Evolutionary conservation across 1,139 yeast species (phyloP).

Genomic region (Blastobotrys indianensis): DNA sequence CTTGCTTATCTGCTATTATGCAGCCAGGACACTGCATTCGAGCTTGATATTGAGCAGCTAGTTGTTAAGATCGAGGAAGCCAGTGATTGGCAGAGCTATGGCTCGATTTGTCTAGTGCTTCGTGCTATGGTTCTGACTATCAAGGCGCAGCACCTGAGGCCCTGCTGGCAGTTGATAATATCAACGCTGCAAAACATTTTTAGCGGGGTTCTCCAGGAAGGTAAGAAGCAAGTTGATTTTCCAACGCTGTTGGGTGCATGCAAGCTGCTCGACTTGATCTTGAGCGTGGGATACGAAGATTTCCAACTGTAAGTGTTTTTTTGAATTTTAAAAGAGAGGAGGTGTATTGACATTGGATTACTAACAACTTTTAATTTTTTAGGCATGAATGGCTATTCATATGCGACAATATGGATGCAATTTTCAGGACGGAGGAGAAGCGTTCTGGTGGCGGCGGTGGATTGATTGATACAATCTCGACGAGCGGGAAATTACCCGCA

Average conservation of each 20-base stretch:
- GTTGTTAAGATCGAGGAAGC: slow-evolving; percentile 42
- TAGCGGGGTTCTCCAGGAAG: slow-evolving; percentile 34
- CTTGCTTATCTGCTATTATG: slow-evolving; percentile 57
- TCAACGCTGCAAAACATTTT: slow-evolving; percentile 56
- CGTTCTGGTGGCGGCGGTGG: not conserved
- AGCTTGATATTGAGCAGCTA: slow-evolving; percentile 45
- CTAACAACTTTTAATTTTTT: slow-evolving; percentile 5
- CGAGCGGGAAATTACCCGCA: slow-evolving; percentile 5
- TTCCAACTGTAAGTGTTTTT: slow-evolving; percentile 47
- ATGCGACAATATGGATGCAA: slow-evolving; percentile 62
- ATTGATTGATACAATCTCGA: slow-evolving; percentile 1
- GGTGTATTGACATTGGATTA: not conserved
- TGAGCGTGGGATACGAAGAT: slow-evolving; percentile 67
- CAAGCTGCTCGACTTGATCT: slow-evolving; percentile 68
- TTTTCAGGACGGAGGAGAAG: slow-evolving; percentile 33
- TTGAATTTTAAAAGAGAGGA: not conserved
- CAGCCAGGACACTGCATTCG: slow-evolving; percentile 53
- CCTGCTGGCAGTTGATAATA: slow-evolving; percentile 65
- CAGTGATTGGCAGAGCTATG: slow-evolving; percentile 18
- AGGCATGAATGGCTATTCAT: slow-evolving; percentile 77
- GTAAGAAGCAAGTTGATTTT: slow-evolving; percentile 32
- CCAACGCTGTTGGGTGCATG: slow-evolving; percentile 45
- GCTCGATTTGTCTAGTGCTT: slow-evolving; percentile 51
- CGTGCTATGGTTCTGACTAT: slow-evolving; percentile 60
- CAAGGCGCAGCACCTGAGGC: slow-evolving; percentile 56